These are phyloP conservation scores for Taphrina pruni DNA, from an alignment of 1,139 yeast genomes.

Conservation along the genomic window DNA sequence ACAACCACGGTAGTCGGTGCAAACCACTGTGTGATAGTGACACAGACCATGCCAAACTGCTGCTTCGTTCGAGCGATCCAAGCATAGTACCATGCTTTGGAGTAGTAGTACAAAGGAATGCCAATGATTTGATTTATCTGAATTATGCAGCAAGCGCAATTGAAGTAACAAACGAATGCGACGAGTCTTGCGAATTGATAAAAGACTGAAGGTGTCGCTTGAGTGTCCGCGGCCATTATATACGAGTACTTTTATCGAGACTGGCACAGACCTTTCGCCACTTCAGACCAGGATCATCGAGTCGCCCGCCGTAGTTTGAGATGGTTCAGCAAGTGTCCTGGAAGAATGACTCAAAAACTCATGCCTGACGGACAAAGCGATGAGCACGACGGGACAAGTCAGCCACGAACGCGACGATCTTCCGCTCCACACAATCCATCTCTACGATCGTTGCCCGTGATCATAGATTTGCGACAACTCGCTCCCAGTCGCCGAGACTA, in stretches of 20 bases:
- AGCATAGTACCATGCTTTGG: constrained; percentile 38
- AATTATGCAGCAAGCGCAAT: constrained; percentile 19
- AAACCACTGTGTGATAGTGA: constrained; percentile 50
- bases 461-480: too few relatives aligned
- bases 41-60: constrained; percentile 52
- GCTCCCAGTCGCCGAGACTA: too few relatives aligned
- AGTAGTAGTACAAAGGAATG: constrained; percentile 25
- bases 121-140: constrained; percentile 38
- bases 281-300: too few relatives aligned
- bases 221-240: too few relatives aligned
- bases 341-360: too few relatives aligned
- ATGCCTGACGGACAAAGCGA: too few relatives aligned
- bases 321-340: too few relatives aligned
- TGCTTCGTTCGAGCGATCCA: constrained; percentile 50
- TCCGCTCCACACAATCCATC: constrained; percentile 3
- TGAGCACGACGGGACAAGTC: too few relatives aligned
- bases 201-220: not conserved
- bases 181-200: constrained; percentile 28
- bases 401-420: not conserved
- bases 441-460: not conserved
- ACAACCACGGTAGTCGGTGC: constrained; percentile 51
- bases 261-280: too few relatives aligned
- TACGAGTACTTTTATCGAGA: too few relatives aligned
- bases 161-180: constrained; percentile 26
- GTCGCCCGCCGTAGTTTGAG: too few relatives aligned